These are phyloP conservation scores for Eragrostis nindensis DNA, from an alignment of 176 grass and related monocot genomes.

Conservation along the genomic window DNA sequence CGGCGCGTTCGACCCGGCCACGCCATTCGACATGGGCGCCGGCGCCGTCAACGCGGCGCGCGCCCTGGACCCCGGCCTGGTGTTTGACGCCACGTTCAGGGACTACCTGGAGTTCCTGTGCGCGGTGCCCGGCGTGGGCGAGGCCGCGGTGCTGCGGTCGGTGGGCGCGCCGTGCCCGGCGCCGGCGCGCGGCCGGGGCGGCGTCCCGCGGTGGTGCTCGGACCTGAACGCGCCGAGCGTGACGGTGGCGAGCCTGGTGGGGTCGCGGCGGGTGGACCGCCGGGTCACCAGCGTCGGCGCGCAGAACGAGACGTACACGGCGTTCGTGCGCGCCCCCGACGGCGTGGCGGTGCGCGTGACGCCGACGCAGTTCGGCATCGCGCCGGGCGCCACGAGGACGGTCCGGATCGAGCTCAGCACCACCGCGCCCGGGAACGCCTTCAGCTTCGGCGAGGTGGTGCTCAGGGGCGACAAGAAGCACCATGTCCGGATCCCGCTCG, in stretches of 20 bases:
- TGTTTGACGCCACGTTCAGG: constrained; percentile 57
- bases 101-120: constrained; percentile 81
- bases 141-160: constrained; percentile 49
- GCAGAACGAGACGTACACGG: constrained; percentile 64
- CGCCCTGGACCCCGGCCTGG: constrained; percentile 69
- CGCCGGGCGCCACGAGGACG: constrained; percentile 43
- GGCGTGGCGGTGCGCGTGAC: constrained; percentile 64
- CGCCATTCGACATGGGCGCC: constrained; percentile 76
- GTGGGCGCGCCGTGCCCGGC: constrained; percentile 63
- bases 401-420: constrained; percentile 65
- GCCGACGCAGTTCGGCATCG: constrained; percentile 57
- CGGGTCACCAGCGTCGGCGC: constrained; percentile 58
- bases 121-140: constrained; percentile 66
- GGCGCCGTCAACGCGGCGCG: constrained; percentile 67
- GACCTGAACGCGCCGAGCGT: constrained; percentile 81
- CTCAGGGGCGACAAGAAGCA: constrained; percentile 69
- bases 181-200: neutral
- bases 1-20: constrained; percentile 33
- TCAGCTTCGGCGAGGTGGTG: constrained; percentile 80
- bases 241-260: constrained; percentile 73
- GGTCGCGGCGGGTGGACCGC: constrained; percentile 61
- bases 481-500: constrained; percentile 69
- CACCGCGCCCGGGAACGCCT: constrained; percentile 47
- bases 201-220: constrained; percentile 50
- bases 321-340: constrained; percentile 56